Evolutionary conservation across 2,329 filamentous ascomycete species (phyloP).

Genomic region (Verticillium albo-atrum): DNA sequence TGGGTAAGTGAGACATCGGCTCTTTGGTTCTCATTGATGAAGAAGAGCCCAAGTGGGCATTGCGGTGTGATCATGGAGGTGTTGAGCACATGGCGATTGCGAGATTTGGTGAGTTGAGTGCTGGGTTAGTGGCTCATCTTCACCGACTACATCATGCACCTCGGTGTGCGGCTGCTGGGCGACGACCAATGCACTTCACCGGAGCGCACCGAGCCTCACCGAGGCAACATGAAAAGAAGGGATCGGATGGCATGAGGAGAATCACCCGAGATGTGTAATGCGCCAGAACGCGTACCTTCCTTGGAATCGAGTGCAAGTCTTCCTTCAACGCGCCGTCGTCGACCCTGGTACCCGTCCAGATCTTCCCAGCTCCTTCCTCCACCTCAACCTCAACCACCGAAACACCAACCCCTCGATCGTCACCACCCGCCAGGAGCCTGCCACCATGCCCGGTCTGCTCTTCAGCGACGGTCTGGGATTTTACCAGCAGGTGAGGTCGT

Average conservation of each 20-base stretch:
- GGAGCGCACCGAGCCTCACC: neutral
- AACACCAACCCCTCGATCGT: neutral
- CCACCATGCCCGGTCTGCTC: neutral
- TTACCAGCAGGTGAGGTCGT: neutral
- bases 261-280: neutral
- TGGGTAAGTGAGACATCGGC: constrained; percentile 61
- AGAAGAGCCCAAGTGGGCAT: neutral
- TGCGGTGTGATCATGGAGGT: neutral
- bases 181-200: neutral
- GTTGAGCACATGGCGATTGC: neutral
- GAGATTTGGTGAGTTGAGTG: neutral
- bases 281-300: neutral
- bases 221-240: neutral
- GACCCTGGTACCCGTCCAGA: neutral
- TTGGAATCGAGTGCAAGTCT: neutral
- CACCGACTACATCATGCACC: neutral
- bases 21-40: neutral
- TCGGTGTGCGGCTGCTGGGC: neutral
- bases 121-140: neutral
- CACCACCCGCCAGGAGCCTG: neutral
- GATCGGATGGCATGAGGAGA: neutral
- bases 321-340: neutral
- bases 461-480: neutral
- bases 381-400: neutral
- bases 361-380: neutral